Percentiles rank a stretch among this genome's conserved stretches.
phyloP scores from a whole-genome alignment of 1,284 basidiomycete species.

The Singerocomus inundabilis region DNA sequence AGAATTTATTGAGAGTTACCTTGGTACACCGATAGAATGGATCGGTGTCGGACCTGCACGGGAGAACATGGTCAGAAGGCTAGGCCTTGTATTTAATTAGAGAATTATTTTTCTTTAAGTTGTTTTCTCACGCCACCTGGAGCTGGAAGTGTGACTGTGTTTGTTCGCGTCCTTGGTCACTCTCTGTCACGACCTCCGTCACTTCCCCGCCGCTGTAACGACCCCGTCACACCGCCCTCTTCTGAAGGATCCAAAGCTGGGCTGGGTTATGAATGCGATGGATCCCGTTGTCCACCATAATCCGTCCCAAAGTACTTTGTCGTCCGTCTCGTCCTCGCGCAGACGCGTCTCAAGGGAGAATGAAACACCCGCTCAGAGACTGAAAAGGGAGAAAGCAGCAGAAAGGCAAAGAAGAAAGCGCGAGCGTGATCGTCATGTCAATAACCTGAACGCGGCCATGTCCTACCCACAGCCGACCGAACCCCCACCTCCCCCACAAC shows the following conservation, averaged over 20 bases:
- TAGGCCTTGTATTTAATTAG: constrained; percentile 24
- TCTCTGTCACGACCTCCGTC: constrained; percentile 43
- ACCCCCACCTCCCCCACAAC: constrained; percentile 28
- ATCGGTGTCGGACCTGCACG: constrained; percentile 88
- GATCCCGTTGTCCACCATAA: constrained; percentile 34
- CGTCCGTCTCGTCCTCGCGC: constrained; percentile 37
- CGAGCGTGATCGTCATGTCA: constrained; percentile 61
- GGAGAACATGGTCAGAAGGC: constrained; percentile 69
- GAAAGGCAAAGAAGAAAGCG: constrained; percentile 77
- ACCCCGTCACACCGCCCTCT: constrained; percentile 32
- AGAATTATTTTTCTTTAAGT: neutral
- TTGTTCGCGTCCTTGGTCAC: constrained; percentile 37
- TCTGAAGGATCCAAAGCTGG: constrained; percentile 16
- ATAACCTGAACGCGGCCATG: constrained; percentile 42
- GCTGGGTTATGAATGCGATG: constrained; percentile 32
- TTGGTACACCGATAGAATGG: constrained; percentile 85
- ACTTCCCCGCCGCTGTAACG: constrained; percentile 35
- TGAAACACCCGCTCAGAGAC: constrained; percentile 65
- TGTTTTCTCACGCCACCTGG: constrained; percentile 30
- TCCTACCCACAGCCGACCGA: constrained; percentile 35
- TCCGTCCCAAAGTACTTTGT: constrained; percentile 33
- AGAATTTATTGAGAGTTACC: constrained; percentile 81
- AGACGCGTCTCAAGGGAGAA: constrained; percentile 61
- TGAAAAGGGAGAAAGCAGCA: constrained; percentile 77
- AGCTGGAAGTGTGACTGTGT: constrained; percentile 32